These are phyloP conservation scores for Eucalyptus marginata DNA, from an alignment of 345 rosid species.

Conservation along the genomic window DNA sequence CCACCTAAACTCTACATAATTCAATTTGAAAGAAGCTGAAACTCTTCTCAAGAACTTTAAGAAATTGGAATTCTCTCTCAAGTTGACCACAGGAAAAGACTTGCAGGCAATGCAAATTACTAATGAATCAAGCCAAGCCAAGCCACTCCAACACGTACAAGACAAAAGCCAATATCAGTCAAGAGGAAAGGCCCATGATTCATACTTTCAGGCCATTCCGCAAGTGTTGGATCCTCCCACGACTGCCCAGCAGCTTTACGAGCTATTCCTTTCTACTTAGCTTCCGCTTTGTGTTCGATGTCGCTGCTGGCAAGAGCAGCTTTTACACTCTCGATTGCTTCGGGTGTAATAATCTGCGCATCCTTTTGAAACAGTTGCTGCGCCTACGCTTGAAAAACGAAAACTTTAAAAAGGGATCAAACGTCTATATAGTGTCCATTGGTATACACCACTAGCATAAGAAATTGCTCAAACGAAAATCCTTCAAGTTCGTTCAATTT, in stretches of 20 bases:
- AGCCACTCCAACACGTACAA: not conserved
- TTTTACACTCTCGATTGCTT: constrained; percentile 91
- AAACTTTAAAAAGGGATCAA: not conserved
- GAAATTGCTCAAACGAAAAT: not conserved
- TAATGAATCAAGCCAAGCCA: not conserved
- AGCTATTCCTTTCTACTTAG: constrained; percentile 84
- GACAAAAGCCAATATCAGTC: not conserved
- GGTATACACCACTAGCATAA: not conserved
- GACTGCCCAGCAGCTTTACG: constrained; percentile 93
- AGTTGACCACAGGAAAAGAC: not conserved
- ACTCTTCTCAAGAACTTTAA: not conserved
- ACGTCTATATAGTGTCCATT: not conserved
- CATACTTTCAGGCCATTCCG: constrained; percentile 99
- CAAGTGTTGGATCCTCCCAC: constrained; percentile 97
- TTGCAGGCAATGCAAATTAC: not conserved
- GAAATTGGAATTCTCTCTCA: not conserved
- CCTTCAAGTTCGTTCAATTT: not conserved
- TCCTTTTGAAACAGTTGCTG: constrained; percentile 93
- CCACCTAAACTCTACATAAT: not conserved
- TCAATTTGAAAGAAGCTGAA: not conserved
- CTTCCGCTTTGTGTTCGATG: constrained; percentile 87
- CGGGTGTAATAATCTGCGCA: constrained; percentile 89
- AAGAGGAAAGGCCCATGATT: not conserved
- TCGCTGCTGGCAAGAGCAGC: constrained; percentile 94
- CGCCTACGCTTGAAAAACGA: constrained; percentile 36